Conservation (phyloP, 23 red algal genomes). For the Cyanidioschyzon merolae region DNA sequence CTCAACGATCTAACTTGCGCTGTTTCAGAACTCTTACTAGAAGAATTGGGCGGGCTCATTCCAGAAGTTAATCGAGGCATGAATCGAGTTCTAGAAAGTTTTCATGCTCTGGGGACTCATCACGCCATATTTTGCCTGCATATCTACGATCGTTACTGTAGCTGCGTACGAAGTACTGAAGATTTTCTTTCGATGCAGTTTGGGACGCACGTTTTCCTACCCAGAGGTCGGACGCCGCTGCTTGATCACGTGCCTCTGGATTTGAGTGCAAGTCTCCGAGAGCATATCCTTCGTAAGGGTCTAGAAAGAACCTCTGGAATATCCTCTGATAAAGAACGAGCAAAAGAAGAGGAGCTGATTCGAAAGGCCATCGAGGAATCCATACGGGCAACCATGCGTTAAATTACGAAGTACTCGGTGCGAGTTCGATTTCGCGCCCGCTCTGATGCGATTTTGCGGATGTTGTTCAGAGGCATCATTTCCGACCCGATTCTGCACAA, state of each 20-base stretch:
- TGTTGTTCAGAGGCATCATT: too few relatives aligned
- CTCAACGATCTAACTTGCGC: conserved; percentile 22
- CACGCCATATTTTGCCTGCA: conserved; percentile 7
- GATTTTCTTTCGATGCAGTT: background rate
- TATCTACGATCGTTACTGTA: conserved; percentile 16
- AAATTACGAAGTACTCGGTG: too few relatives aligned
- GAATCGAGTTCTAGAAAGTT: conserved; percentile 1
- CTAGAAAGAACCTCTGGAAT: background rate
- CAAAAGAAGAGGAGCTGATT: background rate
- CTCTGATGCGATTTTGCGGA: too few relatives aligned
- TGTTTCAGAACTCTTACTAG: conserved; percentile 5
- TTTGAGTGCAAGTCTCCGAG: conserved; percentile 6
- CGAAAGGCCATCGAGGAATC: conserved; percentile 6
- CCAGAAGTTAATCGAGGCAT: conserved; percentile 13
- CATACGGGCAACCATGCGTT: background rate
- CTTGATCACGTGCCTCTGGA: conserved; percentile 21
- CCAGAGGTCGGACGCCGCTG: background rate
- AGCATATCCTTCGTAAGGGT: background rate
- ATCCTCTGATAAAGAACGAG: background rate
- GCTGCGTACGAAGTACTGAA: background rate
- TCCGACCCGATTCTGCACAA: too few relatives aligned
- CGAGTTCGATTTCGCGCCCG: too few relatives aligned
- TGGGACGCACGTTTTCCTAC: background rate
- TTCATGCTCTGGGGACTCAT: background rate
- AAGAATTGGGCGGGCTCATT: conserved; percentile 13